phyloP scores from a whole-genome alignment of 805 yeast genomes.

The Lipomyces yamadae region DNA sequence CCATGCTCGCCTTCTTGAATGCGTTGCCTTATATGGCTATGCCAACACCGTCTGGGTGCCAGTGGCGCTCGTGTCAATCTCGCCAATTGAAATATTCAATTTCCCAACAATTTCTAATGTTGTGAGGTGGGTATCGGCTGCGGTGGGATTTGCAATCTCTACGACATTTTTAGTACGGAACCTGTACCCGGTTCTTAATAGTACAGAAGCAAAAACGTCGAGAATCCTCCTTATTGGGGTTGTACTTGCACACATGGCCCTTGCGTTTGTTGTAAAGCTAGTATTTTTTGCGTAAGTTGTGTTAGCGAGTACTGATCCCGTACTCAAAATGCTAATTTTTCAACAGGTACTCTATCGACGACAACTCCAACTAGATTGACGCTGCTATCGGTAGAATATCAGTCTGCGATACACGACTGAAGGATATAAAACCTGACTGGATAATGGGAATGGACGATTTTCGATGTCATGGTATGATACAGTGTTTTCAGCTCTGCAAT shows the following conservation, averaged over 20 bases:
- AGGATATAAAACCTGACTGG: not conserved
- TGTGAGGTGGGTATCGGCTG: conserved; percentile 67
- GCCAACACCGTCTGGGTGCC: conserved; percentile 87
- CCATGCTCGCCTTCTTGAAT: conserved; percentile 56
- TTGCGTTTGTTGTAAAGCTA: conserved; percentile 68
- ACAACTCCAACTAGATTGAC: conserved; percentile 11
- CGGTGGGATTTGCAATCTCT: conserved; percentile 63
- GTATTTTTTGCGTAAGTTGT: conserved; percentile 56
- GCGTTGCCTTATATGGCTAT: conserved; percentile 82
- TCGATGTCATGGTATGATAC: no score
- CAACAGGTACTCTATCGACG: conserved; percentile 24
- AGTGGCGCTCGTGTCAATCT: conserved; percentile 53
- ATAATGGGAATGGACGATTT: not conserved
- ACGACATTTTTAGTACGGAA: conserved; percentile 58
- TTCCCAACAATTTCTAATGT: conserved; percentile 50
- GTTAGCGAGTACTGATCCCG: not conserved
- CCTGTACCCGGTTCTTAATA: conserved; percentile 49
- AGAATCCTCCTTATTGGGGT: conserved; percentile 48
- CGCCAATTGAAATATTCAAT: conserved; percentile 44
- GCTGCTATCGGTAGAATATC: not conserved
- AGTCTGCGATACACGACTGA: not conserved
- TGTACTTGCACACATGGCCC: conserved; percentile 57
- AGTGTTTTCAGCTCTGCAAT: not conserved
- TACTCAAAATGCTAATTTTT: not conserved
- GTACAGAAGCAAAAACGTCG: conserved; percentile 50